Percentiles rank a stretch among this genome's conserved stretches.
These are phyloP conservation scores for Fusarium goolgardi DNA, from an alignment of 2,329 filamentous ascomycete species.

Conservation along the genomic window DNA sequence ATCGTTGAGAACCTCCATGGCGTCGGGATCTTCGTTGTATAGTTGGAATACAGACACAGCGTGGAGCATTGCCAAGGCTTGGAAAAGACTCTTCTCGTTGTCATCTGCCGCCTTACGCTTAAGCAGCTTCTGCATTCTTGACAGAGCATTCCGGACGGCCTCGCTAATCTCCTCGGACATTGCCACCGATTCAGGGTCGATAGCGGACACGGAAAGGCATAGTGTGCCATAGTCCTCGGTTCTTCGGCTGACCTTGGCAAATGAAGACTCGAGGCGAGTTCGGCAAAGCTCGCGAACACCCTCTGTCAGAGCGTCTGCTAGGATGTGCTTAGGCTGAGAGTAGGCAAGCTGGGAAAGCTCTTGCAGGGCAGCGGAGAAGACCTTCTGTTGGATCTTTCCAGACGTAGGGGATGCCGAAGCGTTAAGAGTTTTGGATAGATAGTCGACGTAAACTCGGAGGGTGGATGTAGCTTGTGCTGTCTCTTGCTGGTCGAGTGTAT, in stretches of 20 bases:
- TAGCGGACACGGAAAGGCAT: conserved; percentile 65
- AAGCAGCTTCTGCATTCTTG: conserved; percentile 64
- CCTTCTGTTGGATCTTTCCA: conserved; percentile 47
- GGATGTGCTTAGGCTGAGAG: conserved; percentile 57
- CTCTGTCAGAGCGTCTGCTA: conserved; percentile 60
- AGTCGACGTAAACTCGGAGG: conserved; percentile 64
- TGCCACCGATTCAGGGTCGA: conserved; percentile 62
- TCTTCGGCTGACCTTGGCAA: conserved; percentile 67
- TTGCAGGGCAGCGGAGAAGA: conserved; percentile 58
- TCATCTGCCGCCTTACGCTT: conserved; percentile 54
- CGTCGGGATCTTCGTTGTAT: conserved; percentile 89
- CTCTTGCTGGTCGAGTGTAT: conserved; percentile 45
- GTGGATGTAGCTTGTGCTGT: conserved; percentile 46
- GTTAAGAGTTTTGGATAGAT: conserved; percentile 64
- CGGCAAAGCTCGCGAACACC: conserved; percentile 65
- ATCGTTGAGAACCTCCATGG: conserved; percentile 83
- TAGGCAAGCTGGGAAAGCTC: conserved; percentile 68
- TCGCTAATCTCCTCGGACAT: conserved; percentile 68
- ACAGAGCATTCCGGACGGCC: conserved; percentile 64
- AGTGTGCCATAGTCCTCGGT: conserved; percentile 65
- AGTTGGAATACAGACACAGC: conserved; percentile 87
- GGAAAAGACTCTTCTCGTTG: conserved; percentile 57
- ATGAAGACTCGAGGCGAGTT: conserved; percentile 67
- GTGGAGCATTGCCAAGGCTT: conserved; percentile 83
- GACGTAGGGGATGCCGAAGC: conserved; percentile 48